phyloP scores from a whole-genome alignment of 2,329 filamentous ascomycete genomes.

The Ciborinia camelliae region DNA sequence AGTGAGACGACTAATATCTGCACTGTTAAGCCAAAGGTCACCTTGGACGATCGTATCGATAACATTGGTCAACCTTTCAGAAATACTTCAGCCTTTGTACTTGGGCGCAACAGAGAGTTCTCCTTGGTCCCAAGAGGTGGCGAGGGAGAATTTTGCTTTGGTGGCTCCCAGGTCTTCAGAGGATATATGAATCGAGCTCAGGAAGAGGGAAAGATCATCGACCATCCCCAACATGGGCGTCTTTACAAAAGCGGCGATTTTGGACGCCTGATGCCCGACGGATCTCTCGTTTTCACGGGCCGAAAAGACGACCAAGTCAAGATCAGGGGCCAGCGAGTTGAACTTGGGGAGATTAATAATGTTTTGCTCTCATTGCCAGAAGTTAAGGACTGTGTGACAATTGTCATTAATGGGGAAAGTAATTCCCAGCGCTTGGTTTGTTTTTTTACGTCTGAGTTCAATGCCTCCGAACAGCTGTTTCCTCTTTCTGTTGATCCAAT shows the following conservation, averaged over 20 bases:
- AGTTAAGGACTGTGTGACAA: constrained; percentile 60
- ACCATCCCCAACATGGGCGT: constrained; percentile 65
- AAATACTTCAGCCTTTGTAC: constrained; percentile 63
- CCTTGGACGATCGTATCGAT: constrained; percentile 55
- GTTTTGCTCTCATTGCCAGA: constrained; percentile 50
- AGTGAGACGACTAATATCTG: constrained; percentile 88
- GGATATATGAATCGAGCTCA: constrained; percentile 69
- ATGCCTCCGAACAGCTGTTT: constrained; percentile 16
- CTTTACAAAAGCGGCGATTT: constrained; percentile 82
- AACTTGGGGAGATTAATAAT: constrained; percentile 71
- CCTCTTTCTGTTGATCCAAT: constrained; percentile 40
- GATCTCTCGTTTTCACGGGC: constrained; percentile 69
- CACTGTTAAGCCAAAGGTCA: constrained; percentile 63
- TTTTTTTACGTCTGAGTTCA: constrained; percentile 59
- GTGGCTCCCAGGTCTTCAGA: constrained; percentile 73
- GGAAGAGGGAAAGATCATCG: constrained; percentile 63
- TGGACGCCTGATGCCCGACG: constrained; percentile 73
- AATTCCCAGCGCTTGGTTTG: constrained; percentile 56
- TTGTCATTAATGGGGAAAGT: constrained; percentile 49
- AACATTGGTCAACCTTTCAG: constrained; percentile 73
- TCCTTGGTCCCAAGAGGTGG: constrained; percentile 64
- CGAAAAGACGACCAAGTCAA: constrained; percentile 79
- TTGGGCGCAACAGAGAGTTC: constrained; percentile 43
- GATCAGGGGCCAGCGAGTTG: constrained; percentile 74
- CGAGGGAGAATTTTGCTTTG: constrained; percentile 82